These are phyloP conservation scores for Alternaria conjuncta DNA, from an alignment of 2,329 filamentous ascomycete genomes.

Conservation along the genomic window DNA sequence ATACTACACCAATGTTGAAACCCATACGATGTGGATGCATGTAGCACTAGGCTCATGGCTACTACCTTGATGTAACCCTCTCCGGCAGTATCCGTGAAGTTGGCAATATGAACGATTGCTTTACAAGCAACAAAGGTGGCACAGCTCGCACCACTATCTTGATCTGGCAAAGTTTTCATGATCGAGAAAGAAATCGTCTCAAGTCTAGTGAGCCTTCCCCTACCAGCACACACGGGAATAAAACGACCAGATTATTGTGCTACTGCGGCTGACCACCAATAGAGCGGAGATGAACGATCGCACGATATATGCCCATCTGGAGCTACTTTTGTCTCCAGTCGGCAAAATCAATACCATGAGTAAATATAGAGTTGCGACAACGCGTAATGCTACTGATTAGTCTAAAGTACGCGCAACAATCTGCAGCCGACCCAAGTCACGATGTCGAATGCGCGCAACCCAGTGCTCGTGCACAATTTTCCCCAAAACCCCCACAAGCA, in stretches of 20 bases:
- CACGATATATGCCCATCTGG: background rate
- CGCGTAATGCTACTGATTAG: background rate
- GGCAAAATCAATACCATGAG: background rate
- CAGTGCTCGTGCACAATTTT: background rate
- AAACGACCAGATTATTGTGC: background rate
- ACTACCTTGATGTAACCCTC: background rate
- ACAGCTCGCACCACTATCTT: background rate
- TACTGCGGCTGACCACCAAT: background rate
- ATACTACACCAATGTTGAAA: background rate
- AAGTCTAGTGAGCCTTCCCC: background rate
- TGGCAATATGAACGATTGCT: background rate
- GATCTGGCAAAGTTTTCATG: background rate
- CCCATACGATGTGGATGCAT: background rate
- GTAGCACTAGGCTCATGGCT: background rate
- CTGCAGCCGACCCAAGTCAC: background rate
- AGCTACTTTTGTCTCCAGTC: background rate
- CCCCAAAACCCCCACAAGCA: background rate
- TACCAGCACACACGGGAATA: background rate
- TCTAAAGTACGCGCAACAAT: background rate
- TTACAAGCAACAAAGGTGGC: background rate
- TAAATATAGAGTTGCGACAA: background rate
- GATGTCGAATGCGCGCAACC: background rate
- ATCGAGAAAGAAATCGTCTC: background rate
- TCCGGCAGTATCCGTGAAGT: background rate
- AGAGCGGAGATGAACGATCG: background rate